Conservation (phyloP, 345 rosid genomes). For the Brassica cretica region DNA sequence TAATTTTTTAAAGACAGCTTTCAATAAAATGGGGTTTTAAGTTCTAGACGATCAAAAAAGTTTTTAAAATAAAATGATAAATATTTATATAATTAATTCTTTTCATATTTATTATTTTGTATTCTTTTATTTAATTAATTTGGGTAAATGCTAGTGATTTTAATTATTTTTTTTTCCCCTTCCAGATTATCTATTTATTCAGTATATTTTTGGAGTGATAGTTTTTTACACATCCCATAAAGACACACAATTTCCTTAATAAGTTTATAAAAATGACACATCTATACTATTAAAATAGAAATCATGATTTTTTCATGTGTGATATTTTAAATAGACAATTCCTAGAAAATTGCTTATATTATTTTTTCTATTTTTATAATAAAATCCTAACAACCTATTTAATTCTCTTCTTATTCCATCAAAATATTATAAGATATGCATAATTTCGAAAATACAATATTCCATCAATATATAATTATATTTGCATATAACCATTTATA, state of each 20-base stretch:
- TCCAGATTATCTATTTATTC: neutral
- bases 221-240: neutral
- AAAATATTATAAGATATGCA: no score
- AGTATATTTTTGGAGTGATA: neutral
- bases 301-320: no score
- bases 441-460: no score
- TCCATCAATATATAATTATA: no score
- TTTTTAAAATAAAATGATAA: neutral
- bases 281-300: no score
- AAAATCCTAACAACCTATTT: no score
- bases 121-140: neutral
- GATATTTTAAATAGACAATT: no score
- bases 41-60: neutral
- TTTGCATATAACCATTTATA: no score
- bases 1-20: neutral
- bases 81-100: neutral
- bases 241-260: neutral
- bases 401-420: no score
- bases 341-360: no score
- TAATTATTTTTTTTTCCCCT: neutral
- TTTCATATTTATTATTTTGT: no score
- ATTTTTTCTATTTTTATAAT: no score
- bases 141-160: neutral
- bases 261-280: neutral
- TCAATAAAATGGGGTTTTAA: neutral